These are phyloP conservation scores for Peniophora sp. DNA, from an alignment of 1,284 basidiomycete genomes.

Conservation along the genomic window DNA sequence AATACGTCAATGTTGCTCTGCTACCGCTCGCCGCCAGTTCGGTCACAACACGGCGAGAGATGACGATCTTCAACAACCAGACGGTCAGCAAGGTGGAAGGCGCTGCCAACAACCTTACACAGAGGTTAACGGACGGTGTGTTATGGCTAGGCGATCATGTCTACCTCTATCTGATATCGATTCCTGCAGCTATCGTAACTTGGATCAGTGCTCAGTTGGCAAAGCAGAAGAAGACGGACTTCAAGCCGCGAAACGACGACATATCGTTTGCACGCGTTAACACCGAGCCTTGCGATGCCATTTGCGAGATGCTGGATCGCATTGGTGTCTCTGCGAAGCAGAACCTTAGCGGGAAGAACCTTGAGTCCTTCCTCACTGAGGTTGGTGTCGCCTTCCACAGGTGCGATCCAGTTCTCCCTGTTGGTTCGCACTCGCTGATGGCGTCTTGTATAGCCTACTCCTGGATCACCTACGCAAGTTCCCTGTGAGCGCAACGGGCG, in stretches of 20 bases:
- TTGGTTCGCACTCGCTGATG: not conserved
- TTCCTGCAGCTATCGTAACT: conserved; percentile 54
- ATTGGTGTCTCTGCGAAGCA: conserved; percentile 70
- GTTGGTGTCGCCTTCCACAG: conserved; percentile 92
- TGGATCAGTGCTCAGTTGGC: conserved; percentile 71
- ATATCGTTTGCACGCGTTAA: conserved; percentile 90
- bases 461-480: conserved; percentile 96
- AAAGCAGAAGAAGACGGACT: conserved; percentile 96
- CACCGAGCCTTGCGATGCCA: conserved; percentile 90
- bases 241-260: conserved; percentile 95
- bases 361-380: conserved; percentile 88
- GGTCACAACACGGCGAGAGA: conserved; percentile 86
- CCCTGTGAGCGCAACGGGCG: conserved; percentile 93
- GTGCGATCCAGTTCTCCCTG: conserved; percentile 29
- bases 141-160: not conserved
- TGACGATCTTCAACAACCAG: conserved; percentile 91
- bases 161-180: not conserved
- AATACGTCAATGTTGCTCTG: conserved; percentile 88
- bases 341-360: conserved; percentile 85
- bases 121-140: conserved; percentile 80
- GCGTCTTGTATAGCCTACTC: conserved; percentile 52
- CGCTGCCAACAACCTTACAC: conserved; percentile 77
- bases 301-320: conserved; percentile 80
- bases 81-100: conserved; percentile 84
- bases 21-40: conserved; percentile 83